phyloP scores from a whole-genome alignment of 2,329 filamentous ascomycete species.

The Fusarium sp. region DNA sequence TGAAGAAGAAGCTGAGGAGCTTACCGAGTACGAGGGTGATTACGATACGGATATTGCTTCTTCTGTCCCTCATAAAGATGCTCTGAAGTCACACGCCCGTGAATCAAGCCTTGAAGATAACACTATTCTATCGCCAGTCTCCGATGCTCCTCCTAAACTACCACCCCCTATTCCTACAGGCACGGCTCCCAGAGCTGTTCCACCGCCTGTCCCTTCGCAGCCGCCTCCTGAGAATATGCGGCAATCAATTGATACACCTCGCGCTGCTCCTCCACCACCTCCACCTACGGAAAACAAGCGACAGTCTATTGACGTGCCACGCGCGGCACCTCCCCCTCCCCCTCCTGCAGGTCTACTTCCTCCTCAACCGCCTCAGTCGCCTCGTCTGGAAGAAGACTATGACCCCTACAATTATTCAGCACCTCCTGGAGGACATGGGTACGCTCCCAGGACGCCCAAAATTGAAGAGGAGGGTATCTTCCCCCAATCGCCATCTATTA shows the following conservation, averaged over 20 bases:
- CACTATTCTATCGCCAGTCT: conserved; percentile 65
- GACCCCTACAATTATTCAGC: conserved; percentile 70
- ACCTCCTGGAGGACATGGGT: conserved; percentile 44
- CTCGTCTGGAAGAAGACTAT: conserved; percentile 70
- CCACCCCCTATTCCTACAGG: conserved; percentile 66
- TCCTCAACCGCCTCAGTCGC: conserved; percentile 50
- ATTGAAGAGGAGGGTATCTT: conserved; percentile 60
- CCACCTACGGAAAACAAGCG: conserved; percentile 64
- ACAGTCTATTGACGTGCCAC: conserved; percentile 75
- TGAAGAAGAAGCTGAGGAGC: conserved; percentile 78
- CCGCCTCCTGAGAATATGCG: conserved; percentile 64
- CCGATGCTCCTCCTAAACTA: conserved; percentile 55
- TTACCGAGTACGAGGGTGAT: conserved; percentile 95
- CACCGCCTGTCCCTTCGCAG: conserved; percentile 72
- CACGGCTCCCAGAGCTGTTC: conserved; percentile 66
- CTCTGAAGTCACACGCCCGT: conserved; percentile 81
- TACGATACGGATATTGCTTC: conserved; percentile 98
- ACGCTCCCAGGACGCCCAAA: conserved; percentile 48
- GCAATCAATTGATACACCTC: conserved; percentile 75
- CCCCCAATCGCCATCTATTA: conserved; percentile 55
- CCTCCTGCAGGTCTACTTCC: conserved; percentile 68
- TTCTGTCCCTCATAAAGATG: conserved; percentile 93
- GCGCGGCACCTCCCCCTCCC: conserved; percentile 75
- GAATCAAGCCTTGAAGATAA: conserved; percentile 81
- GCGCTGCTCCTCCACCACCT: conserved; percentile 75